Evolutionary conservation across 352 stramenopile genomes (phyloP).

Genomic region (Phytopythium chamaehyphon): DNA sequence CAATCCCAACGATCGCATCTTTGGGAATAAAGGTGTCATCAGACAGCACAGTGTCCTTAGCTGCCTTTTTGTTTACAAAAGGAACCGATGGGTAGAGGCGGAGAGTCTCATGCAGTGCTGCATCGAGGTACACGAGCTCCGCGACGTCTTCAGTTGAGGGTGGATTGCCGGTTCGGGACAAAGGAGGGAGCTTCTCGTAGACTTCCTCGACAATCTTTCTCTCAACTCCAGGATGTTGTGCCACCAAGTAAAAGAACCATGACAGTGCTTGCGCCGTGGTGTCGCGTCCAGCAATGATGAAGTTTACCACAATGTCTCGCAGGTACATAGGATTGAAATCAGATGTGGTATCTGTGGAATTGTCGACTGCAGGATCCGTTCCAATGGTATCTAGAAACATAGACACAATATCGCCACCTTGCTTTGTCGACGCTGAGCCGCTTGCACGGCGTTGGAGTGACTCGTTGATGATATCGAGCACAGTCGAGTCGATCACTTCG

Average conservation of each 20-base stretch:
- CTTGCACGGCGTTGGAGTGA: slow-evolving; percentile 16
- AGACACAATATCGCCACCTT: slow-evolving; percentile 16
- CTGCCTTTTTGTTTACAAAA: slow-evolving; percentile 25
- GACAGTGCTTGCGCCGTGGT: slow-evolving; percentile 66
- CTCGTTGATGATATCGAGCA: slow-evolving; percentile 35
- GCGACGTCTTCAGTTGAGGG: slow-evolving; percentile 23
- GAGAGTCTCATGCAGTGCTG: slow-evolving; percentile 53
- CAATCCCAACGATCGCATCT: slow-evolving; percentile 26
- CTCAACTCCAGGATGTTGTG: slow-evolving; percentile 44
- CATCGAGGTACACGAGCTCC: slow-evolving; percentile 40
- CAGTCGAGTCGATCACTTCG: slow-evolving; percentile 29
- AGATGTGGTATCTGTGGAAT: background rate
- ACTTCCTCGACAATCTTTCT: slow-evolving; percentile 44
- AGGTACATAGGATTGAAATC: slow-evolving; percentile 35
- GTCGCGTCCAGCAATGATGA: slow-evolving; percentile 77
- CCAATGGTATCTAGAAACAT: slow-evolving; percentile 28
- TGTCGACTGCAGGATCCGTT: slow-evolving; percentile 26
- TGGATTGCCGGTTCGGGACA: slow-evolving; percentile 2
- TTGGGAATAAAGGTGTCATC: slow-evolving; percentile 58
- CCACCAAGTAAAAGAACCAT: slow-evolving; percentile 69
- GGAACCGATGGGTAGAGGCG: slow-evolving; percentile 55
- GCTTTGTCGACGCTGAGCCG: background rate
- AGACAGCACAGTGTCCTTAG: slow-evolving; percentile 42
- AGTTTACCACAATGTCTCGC: slow-evolving; percentile 78
- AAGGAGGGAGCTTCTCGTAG: slow-evolving; percentile 18